Evolutionary conservation across 2,329 filamentous ascomycete species (phyloP).

Genomic region (Colletotrichum lentis): DNA sequence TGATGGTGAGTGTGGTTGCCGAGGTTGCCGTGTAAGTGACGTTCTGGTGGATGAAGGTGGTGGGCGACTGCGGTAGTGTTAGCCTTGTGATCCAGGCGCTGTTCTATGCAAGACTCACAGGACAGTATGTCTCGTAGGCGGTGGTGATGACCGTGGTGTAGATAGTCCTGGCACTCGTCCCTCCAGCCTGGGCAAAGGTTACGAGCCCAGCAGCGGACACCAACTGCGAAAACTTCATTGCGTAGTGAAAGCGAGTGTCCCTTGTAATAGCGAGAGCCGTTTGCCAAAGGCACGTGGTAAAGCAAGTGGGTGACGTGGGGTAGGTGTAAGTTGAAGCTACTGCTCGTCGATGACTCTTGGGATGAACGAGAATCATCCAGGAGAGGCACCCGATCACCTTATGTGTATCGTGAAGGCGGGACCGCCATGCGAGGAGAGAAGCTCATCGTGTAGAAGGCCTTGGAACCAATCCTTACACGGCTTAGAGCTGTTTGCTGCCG

Average conservation of each 20-base stretch:
- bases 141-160: constrained; percentile 51
- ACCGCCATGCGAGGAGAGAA: neutral
- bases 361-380: constrained; percentile 1
- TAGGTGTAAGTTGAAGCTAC: neutral
- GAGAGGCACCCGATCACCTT: constrained; percentile 21
- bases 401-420: constrained; percentile 22
- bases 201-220: constrained; percentile 47
- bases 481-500: constrained; percentile 7
- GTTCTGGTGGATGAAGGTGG: constrained; percentile 51
- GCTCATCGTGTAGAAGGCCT: constrained; percentile 18
- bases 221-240: constrained; percentile 50
- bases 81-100: neutral
- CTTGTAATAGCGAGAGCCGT: constrained; percentile 38
- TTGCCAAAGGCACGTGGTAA: constrained; percentile 38
- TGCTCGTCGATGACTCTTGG: neutral
- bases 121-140: constrained; percentile 54
- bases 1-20: constrained; percentile 55
- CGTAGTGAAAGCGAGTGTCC: constrained; percentile 42
- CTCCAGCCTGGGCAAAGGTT: constrained; percentile 43
- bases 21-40: constrained; percentile 55
- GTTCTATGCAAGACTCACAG: constrained; percentile 46
- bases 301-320: constrained; percentile 37
- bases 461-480: constrained; percentile 20
- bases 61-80: constrained; percentile 44
- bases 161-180: constrained; percentile 38